Percentiles rank a stretch among this genome's conserved stretches.
Conservation (phyloP, 2,329 filamentous ascomycete species). For the Furcasterigmium furcatum region DNA sequence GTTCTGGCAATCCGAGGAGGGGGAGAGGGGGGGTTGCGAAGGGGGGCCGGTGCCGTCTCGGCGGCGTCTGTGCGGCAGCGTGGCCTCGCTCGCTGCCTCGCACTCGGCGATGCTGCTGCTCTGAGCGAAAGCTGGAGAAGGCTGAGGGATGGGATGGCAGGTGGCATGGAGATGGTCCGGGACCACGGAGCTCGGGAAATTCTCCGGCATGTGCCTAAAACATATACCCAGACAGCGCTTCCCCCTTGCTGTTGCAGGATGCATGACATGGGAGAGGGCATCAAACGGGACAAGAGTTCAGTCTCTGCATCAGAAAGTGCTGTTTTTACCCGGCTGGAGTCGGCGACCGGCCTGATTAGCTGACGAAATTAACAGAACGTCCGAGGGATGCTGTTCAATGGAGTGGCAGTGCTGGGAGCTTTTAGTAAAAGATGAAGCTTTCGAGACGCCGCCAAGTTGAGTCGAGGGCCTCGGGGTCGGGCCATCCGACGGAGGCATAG, state of each 20-base stretch:
- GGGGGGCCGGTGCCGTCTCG: not conserved
- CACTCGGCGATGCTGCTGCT: not conserved
- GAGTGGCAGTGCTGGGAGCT: no score
- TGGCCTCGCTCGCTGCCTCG: not conserved
- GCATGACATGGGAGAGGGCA: not conserved
- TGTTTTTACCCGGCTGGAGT: not conserved
- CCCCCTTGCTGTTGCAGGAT: not conserved
- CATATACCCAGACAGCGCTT: not conserved
- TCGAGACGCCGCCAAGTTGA: not conserved
- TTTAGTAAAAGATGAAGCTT: no score
- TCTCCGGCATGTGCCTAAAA: not conserved
- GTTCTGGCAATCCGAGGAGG: not conserved
- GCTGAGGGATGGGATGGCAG: not conserved
- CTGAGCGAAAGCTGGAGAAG: not conserved
- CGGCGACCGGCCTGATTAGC: no score
- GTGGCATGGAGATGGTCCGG: not conserved
- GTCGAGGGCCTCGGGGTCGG: not conserved
- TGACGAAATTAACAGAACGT: no score
- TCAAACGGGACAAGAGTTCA: not conserved
- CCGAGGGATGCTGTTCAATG: no score
- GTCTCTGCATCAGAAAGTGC: not conserved
- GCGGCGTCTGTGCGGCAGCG: not conserved
- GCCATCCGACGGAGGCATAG: not conserved
- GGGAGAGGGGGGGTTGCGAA: not conserved
- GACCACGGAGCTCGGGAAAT: not conserved